Base-by-base conservation (phyloP, 2,329 filamentous ascomycete genomes). In the Pyricularia grisea region DNA sequence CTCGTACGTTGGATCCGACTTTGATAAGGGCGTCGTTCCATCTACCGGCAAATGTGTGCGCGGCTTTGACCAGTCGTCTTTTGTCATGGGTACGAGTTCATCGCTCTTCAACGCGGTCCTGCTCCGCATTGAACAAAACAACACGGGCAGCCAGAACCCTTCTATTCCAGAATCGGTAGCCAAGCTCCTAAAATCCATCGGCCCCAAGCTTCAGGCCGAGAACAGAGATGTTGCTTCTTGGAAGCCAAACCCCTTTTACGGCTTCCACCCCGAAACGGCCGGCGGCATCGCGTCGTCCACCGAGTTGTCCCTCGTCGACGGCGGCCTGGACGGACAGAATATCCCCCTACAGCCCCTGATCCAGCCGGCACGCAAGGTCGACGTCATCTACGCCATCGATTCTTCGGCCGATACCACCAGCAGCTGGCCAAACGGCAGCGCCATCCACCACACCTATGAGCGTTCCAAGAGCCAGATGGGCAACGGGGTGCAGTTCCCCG, bases 41-140 rank as follows among this genome's bases (percentile, higher is more conserved):
- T 76, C 81, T 12, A 77, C 83, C 69, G 84, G 85, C 63, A 55
- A 67, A 64, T 97, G 94, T 75, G 84, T 96, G 20, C 82, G 85
- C 9, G 94, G 94, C 0, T 93, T 93, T 72, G 94, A 97, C 78
- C 93, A 93, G 73, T 86, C 86, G 28, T 92, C 92, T 7, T 97
- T 87, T 75, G 82, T 97, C 30, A 93, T 97, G 87, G 93, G 93
- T 67, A 97, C 93, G 0, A 93, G 90, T 27, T 92, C 90, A 0
- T 90, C 91, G 0, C 83, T 97, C 1, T 97, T 97, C 84, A 97
- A 97, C 80, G 83, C 88, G 74, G 86, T 92, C 74, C 79, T 97
- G 23, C 82, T 93, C 3, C 79, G 87, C 12, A 23, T 61, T 23
- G 58, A 61, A 11, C 17, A 61, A 11, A 81, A 94, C 69, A 85